Percentiles rank a stretch among this genome's conserved stretches.
Conservation (phyloP, 2,329 filamentous ascomycete genomes). For the Penicillium aurantiogriseum region DNA sequence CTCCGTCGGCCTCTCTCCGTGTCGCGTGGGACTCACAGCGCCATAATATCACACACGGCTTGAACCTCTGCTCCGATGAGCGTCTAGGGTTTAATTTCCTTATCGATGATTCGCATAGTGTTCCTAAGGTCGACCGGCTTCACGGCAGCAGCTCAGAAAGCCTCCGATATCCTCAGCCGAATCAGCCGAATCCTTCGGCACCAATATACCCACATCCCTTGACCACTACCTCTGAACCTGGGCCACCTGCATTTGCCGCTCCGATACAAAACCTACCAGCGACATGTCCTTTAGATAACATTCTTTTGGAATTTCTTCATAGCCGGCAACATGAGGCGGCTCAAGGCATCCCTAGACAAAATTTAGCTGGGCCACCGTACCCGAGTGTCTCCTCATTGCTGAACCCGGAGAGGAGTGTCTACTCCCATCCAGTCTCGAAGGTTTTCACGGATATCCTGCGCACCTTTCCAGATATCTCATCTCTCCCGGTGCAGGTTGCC, state of each 20-base stretch:
- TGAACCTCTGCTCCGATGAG: conserved; percentile 61
- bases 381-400: conserved; percentile 76
- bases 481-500: conserved; percentile 78
- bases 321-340: conserved; percentile 65
- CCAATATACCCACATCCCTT: conserved; percentile 26
- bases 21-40: conserved; percentile 45
- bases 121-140: conserved; percentile 53
- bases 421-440: conserved; percentile 75
- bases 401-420: conserved; percentile 62
- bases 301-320: conserved; percentile 77
- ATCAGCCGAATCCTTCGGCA: conserved; percentile 21
- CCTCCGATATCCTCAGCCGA: conserved; percentile 23
- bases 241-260: conserved; percentile 36
- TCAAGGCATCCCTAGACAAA: conserved; percentile 62
- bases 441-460: conserved; percentile 81
- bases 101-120: conserved; percentile 59
- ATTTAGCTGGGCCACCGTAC: conserved; percentile 73
- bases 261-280: conserved; percentile 62
- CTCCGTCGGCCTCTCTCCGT: conserved; percentile 34
- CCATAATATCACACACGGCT: conserved; percentile 50
- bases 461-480: conserved; percentile 76
- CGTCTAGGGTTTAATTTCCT: conserved; percentile 72
- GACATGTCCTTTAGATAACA: conserved; percentile 72
- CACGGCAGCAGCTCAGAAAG: conserved; percentile 29
- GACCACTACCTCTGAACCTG: conserved; percentile 25